Evolutionary conservation across 2,329 filamentous ascomycete genomes (phyloP).

Genomic region (Fusarium nelsonii): DNA sequence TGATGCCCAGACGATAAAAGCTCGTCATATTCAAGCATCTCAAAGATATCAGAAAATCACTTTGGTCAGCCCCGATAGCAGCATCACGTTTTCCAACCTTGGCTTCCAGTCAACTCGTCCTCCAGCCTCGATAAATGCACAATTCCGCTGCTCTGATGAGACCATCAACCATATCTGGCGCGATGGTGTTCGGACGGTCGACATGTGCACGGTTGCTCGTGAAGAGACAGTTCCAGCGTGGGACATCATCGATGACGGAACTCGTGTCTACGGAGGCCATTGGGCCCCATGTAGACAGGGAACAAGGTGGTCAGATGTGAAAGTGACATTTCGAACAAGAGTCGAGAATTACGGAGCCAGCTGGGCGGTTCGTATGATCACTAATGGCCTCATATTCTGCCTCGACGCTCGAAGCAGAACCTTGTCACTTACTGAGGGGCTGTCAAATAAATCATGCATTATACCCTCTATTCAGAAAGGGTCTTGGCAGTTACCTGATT

Average conservation of each 20-base stretch:
- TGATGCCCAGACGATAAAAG: not conserved
- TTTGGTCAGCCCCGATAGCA: not conserved
- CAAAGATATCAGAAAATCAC: constrained; percentile 13
- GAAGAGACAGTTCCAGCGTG: constrained; percentile 6
- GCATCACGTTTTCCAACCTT: not conserved
- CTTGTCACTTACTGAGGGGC: not conserved
- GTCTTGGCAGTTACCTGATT: not conserved
- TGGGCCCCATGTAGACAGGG: constrained; percentile 17
- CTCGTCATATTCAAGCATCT: constrained; percentile 1
- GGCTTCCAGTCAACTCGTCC: not conserved
- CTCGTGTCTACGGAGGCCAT: constrained; percentile 7
- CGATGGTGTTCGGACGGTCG: constrained; percentile 1
- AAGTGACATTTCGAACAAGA: not conserved
- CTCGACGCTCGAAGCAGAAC: not conserved
- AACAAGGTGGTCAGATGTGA: not conserved
- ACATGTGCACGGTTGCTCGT: not conserved
- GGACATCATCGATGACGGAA: not conserved
- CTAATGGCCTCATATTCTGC: not conserved
- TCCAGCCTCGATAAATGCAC: not conserved
- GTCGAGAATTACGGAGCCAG: not conserved
- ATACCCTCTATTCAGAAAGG: not conserved
- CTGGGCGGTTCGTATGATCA: constrained; percentile 1
- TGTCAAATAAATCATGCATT: constrained; percentile 3
- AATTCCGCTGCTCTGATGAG: constrained; percentile 4
- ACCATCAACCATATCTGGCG: constrained; percentile 7